Base-by-base conservation (phyloP, 1,139 yeast genomes). In the Lodderomyces beijingensis region DNA sequence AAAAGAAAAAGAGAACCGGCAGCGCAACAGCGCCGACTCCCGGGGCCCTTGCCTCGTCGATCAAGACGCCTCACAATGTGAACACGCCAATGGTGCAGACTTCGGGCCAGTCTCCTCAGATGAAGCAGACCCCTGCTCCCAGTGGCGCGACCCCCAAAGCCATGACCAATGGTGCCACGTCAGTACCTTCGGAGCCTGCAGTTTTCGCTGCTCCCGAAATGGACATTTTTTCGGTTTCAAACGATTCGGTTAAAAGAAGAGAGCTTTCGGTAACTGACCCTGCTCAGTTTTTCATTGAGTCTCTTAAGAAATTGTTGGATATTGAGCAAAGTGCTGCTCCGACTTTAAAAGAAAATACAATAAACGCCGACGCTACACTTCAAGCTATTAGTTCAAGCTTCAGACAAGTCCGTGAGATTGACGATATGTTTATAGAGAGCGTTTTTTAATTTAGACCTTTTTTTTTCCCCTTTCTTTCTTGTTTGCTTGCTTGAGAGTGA, bases 231-330 rank as follows among this genome's bases (percentile, higher is more conserved):
- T 44, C 48, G 16, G 41, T 45, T 31, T 51, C 50, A 2, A 69
- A 63, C 37, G 71, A 67, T 42, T 54, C 62, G 38, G 57, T 62
- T 23, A 65, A 58, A 40, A 54, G 81, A 36, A 59, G 75, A 33
- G 75, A 70, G 32, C 58, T 74, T 33, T 68, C 74, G 1, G 51
- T 50, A 32, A 45, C 51, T 16, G 74, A 75, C 43, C 75, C 79
- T 0, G 67, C 69, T 33, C 57, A 59, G 38, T 75, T 72, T 49
- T 71, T 75, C 47, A 58, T 68, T 34, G 70, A 77, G 0, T 64
- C 79, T 1, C 55, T 75, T 39, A 65, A 75, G 8, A 75, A 75
- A 46, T 55, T 73, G 25, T 55, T 75, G 38, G 74, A 69, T 30
- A 46, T 75, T 29, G 70, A 65, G 16, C 35, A 33, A 28, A 13